Evolutionary conservation across 2,329 filamentous ascomycete species (phyloP).

Genomic region (Mycosphaerelloides madeirae): DNA sequence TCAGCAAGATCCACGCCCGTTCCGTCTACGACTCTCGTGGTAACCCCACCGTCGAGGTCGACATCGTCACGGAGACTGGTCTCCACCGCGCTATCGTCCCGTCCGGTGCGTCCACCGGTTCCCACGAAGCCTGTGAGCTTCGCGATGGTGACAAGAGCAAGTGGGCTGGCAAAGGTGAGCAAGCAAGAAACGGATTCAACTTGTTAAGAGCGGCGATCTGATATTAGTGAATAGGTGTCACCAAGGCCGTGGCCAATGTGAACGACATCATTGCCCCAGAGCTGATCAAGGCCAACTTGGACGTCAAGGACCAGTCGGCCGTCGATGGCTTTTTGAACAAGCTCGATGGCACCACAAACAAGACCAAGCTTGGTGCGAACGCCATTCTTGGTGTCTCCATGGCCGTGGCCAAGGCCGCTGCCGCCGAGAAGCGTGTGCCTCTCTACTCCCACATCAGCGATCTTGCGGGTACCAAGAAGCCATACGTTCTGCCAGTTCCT

Average conservation of each 20-base stretch:
- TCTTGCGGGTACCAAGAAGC: constrained; percentile 49
- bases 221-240: constrained; percentile 38
- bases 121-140: constrained; percentile 51
- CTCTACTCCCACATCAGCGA: constrained; percentile 56
- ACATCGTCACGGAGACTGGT: constrained; percentile 92
- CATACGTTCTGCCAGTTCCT: constrained; percentile 54
- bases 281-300: constrained; percentile 50
- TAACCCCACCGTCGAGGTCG: constrained; percentile 98
- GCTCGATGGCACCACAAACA: constrained; percentile 56
- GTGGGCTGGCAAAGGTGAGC: constrained; percentile 50
- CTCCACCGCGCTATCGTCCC: constrained; percentile 97
- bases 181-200: not conserved
- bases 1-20: constrained; percentile 56
- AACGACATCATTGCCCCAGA: constrained; percentile 52
- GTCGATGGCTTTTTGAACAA: constrained; percentile 52
- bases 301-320: constrained; percentile 52
- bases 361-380: constrained; percentile 56
- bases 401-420: constrained; percentile 55
- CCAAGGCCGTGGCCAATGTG: constrained; percentile 53
- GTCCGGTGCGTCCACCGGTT: constrained; percentile 85
- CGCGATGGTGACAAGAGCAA: constrained; percentile 51
- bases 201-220: not conserved
- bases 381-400: constrained; percentile 58
- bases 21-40: constrained; percentile 95
- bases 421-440: constrained; percentile 52